Percentiles rank a stretch among this genome's conserved stretches.
Evolutionary conservation across 768 basidiomycete genomes (phyloP).

Genomic region (Suillus discolor): DNA sequence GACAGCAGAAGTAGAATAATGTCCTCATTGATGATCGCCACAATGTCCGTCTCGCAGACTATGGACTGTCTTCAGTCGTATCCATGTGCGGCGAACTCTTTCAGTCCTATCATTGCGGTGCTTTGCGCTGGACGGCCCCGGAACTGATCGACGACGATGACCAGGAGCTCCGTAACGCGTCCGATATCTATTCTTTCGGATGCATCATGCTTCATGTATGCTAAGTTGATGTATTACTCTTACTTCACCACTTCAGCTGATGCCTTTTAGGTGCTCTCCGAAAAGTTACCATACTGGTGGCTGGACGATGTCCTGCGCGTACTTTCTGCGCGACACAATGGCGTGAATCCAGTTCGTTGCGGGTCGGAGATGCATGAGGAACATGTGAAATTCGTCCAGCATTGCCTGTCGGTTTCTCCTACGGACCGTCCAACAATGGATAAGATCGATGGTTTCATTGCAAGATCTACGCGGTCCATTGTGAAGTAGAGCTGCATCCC

Average conservation of each 20-base stretch:
- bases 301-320: constrained; percentile 2
- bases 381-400: not conserved
- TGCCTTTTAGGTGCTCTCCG: not conserved
- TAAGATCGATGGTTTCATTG: not conserved
- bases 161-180: not conserved
- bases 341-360: not conserved
- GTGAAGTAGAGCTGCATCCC: not conserved
- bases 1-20: constrained; percentile 4
- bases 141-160: constrained; percentile 29
- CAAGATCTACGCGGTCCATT: not conserved
- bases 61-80: constrained; percentile 43
- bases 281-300: constrained; percentile 3
- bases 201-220: constrained; percentile 33
- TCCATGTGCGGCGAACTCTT: not conserved
- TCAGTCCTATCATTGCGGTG: constrained; percentile 21
- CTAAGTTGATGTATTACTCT: constrained; percentile 20
- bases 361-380: not conserved
- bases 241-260: constrained; percentile 18
- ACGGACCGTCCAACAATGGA: not conserved
- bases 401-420: not conserved
- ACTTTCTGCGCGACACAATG: constrained; percentile 2
- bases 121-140: constrained; percentile 47
- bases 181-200: constrained; percentile 48
- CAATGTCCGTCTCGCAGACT: constrained; percentile 43
- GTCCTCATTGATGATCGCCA: constrained; percentile 40